Conservation (phyloP, 164 flowering plant genomes). For the Tinospora cordifolia region DNA sequence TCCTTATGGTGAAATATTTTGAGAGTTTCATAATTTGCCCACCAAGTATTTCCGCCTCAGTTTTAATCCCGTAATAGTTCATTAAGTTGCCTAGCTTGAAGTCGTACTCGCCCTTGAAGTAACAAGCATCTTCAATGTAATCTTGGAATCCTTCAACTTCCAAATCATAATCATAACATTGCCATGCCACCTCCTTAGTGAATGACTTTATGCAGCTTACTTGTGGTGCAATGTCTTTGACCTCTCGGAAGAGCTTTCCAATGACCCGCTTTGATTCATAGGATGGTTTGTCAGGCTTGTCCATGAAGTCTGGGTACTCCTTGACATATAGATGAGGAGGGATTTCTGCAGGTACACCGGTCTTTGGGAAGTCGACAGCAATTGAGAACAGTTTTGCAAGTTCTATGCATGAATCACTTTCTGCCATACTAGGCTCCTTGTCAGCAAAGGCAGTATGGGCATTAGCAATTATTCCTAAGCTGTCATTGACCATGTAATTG, state of each 20-base stretch:
- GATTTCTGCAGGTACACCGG: conserved; percentile 76
- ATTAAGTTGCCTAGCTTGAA: conserved; percentile 61
- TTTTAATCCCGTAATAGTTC: conserved; percentile 69
- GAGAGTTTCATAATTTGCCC: conserved; percentile 56
- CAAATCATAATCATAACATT: conserved; percentile 62
- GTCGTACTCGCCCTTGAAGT: conserved; percentile 55
- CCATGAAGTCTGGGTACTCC: conserved; percentile 92
- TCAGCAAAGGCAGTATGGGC: conserved; percentile 79
- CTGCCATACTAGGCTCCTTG: conserved; percentile 40
- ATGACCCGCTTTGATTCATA: conserved; percentile 40
- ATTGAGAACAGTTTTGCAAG: conserved; percentile 60
- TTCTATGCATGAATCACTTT: conserved; percentile 44
- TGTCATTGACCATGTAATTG: conserved; percentile 74
- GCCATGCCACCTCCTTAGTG: conserved; percentile 47
- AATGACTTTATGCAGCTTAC: conserved; percentile 27
- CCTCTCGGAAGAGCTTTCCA: conserved; percentile 46
- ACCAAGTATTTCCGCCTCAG: conserved; percentile 72
- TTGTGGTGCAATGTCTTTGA: conserved; percentile 40
- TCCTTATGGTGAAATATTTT: conserved; percentile 40
- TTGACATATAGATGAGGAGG: conserved; percentile 45
- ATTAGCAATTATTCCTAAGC: conserved; percentile 71
- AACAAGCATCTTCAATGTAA: conserved; percentile 54
- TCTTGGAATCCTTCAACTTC: conserved; percentile 65
- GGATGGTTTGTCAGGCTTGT: conserved; percentile 60
- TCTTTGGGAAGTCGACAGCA: conserved; percentile 87